Evolutionary conservation across 345 rosid species (phyloP), one percentile per base, ranked within the genome.

Genomic region (Triadica sebifera): DNA sequence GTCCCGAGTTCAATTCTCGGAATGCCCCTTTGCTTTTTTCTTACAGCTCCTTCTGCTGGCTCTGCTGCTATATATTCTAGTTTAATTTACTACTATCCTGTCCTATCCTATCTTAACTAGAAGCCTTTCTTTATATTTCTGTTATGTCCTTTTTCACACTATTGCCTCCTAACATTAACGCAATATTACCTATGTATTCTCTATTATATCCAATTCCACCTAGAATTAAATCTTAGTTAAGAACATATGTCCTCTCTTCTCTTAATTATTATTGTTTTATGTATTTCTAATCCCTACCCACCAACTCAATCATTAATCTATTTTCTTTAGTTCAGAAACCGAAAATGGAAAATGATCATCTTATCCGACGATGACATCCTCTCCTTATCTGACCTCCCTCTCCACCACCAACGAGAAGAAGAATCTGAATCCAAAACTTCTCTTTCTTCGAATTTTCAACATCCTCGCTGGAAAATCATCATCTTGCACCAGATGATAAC

Each of bases 1-100:
- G 93, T 86, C 89, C 86, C 85, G 87, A 89, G 91, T 84, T 86
- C 92, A 87, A 90, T 85, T 87, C 86, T 90, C 87, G 86, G 88
- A 90, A 84, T 85, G 84, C 86, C 82, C 86, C 86, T n/a, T 59
- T 4, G 25, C 0, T 41, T 0, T 41, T n/a, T 41, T 41, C 8
- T 41, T 4, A 4, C 45, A 39, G 6, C 43, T 41, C 45, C 45
- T 6, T 41, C 45, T 3, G 45, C 1, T 41, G 45, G 8, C n/a
- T n/a, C 45, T 41, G 45, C 45, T 41, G 45, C 45, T 41, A 41
- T 41, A 4, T 41, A 4, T 41, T 8, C 8, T 41, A 4, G 7
- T n/a, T n/a, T n/a, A 6, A 41, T 8, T 41, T 41, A 4, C 45
- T 8, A 41, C 3, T 41, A 41, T 41, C 45, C 45, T 41, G 45